Percentiles rank a stretch among this genome's conserved stretches.
phyloP scores from a whole-genome alignment of 768 basidiomycete species.

The Calocybe cyanea region DNA sequence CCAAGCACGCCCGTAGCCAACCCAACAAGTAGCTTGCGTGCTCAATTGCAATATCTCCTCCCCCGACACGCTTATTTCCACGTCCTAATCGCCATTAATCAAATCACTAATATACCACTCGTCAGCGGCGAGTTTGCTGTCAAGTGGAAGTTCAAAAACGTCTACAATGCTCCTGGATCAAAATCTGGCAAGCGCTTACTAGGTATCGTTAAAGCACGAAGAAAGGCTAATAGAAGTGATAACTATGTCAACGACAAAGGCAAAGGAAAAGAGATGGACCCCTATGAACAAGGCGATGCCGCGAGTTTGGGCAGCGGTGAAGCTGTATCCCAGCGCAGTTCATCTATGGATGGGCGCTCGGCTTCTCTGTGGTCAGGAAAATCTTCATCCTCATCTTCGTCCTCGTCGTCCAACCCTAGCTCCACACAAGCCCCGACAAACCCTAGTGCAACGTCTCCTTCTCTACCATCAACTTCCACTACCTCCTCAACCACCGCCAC shows the following conservation, averaged over 20 bases:
- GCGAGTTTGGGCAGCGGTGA: constrained; percentile 11
- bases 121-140: constrained; percentile 68
- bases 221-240: constrained; percentile 20
- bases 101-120: constrained; percentile 69
- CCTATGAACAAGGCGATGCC: constrained; percentile 13
- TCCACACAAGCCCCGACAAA: constrained; percentile 8
- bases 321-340: constrained; percentile 1
- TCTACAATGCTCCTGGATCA: constrained; percentile 28
- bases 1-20: constrained; percentile 9
- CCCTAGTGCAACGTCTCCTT: constrained; percentile 5
- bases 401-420: constrained; percentile 10
- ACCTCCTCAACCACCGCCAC: constrained; percentile 11
- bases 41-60: constrained; percentile 57
- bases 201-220: constrained; percentile 25
- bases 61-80: constrained; percentile 67
- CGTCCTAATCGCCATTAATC: constrained; percentile 56
- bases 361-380: constrained; percentile 12
- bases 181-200: constrained; percentile 39
- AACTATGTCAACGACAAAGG: constrained; percentile 14
- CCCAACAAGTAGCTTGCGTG: constrained; percentile 36
- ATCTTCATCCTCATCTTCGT: constrained; percentile 15
- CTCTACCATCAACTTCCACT: constrained; percentile 10
- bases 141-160: constrained; percentile 69
- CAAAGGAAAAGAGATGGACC: constrained; percentile 8
- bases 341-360: constrained; percentile 11